Evolutionary conservation across 495 filamentous ascomycete genomes (phyloP).

Genomic region (Penicillium waksmanii): DNA sequence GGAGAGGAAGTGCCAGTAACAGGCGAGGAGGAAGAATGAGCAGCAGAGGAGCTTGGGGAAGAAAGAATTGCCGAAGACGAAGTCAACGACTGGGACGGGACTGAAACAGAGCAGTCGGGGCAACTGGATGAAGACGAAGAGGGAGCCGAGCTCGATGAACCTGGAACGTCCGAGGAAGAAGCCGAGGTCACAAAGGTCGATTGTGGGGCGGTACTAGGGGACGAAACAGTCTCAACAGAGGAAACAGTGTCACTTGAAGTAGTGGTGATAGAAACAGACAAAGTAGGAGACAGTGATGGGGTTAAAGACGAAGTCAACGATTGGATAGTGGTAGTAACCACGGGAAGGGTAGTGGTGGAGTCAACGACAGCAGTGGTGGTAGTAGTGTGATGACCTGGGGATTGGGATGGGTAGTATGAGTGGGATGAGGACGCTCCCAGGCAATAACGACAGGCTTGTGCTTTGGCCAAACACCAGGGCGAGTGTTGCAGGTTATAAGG

Average conservation of each 20-base stretch:
- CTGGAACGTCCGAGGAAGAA: constrained; percentile 1
- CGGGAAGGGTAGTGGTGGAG: constrained; percentile 5
- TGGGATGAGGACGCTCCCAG: constrained; percentile 25
- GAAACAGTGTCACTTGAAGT: constrained; percentile 20
- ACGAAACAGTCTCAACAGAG: constrained; percentile 17
- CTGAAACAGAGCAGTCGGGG: constrained; percentile 5
- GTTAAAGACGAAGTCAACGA: constrained; percentile 7
- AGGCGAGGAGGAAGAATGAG: constrained; percentile 7
- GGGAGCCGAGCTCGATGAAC: constrained; percentile 9
- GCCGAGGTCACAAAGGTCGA: constrained; percentile 23
- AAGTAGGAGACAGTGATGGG: constrained; percentile 13
- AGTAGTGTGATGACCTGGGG: constrained; percentile 13
- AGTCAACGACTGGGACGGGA: constrained; percentile 5
- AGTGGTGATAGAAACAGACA: constrained; percentile 18
- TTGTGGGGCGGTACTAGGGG: constrained; percentile 13
- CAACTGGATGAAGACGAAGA: constrained; percentile 7
- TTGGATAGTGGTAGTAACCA: neutral
- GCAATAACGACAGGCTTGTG: constrained; percentile 29
- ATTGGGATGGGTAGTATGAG: constrained; percentile 18
- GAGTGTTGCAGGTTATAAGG: constrained; percentile 45
- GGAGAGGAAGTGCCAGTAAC: constrained; percentile 6
- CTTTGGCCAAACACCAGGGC: constrained; percentile 38
- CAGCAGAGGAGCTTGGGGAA: constrained; percentile 9
- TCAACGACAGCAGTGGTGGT: constrained; percentile 9
- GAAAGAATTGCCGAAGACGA: constrained; percentile 11